A percentile compares a stretch with the other conserved stretches of the same genome.
phyloP scores from a whole-genome alignment of 106 monocot species.

The Chionographis japonica region DNA sequence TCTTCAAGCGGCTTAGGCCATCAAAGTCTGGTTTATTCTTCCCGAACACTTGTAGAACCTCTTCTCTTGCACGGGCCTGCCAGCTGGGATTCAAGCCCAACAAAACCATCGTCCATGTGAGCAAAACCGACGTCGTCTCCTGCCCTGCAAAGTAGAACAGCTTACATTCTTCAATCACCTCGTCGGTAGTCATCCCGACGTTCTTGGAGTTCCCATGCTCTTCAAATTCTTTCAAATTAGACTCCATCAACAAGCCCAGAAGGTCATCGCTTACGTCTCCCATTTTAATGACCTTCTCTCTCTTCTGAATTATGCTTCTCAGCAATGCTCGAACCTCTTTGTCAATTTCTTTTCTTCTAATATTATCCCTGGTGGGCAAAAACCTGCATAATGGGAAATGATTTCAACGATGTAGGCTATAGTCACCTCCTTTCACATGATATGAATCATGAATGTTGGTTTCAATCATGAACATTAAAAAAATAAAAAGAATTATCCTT shows the following conservation, averaged over 20 bases:
- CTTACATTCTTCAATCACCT: constrained; percentile 53
- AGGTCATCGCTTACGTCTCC: constrained; percentile 14
- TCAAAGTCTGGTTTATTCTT: constrained; percentile 26
- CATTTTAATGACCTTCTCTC: constrained; percentile 9
- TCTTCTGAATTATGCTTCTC: constrained; percentile 16
- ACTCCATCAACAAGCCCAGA: constrained; percentile 27
- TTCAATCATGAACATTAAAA: too few species aligned
- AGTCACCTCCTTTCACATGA: too few species aligned
- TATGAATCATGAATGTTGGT: too few species aligned
- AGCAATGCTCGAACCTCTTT: constrained; percentile 7
- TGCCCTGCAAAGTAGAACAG: constrained; percentile 54
- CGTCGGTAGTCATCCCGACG: constrained; percentile 32
- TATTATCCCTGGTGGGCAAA: constrained; percentile 11
- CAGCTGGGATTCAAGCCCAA: constrained; percentile 37
- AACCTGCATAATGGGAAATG: neutral
- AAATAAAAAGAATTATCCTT: too few species aligned
- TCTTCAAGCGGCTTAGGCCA: constrained; percentile 32
- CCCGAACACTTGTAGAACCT: constrained; percentile 43
- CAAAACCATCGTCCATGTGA: constrained; percentile 45
- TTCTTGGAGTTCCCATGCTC: constrained; percentile 15
- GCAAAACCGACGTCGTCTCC: constrained; percentile 36
- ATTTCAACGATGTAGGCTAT: too few species aligned
- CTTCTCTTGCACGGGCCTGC: constrained; percentile 47
- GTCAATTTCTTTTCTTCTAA: constrained; percentile 9
- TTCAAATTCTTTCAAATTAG: constrained; percentile 11